These are phyloP conservation scores for Trichosanthes truncata DNA, from an alignment of 306 rosid species.

Conservation along the genomic window DNA sequence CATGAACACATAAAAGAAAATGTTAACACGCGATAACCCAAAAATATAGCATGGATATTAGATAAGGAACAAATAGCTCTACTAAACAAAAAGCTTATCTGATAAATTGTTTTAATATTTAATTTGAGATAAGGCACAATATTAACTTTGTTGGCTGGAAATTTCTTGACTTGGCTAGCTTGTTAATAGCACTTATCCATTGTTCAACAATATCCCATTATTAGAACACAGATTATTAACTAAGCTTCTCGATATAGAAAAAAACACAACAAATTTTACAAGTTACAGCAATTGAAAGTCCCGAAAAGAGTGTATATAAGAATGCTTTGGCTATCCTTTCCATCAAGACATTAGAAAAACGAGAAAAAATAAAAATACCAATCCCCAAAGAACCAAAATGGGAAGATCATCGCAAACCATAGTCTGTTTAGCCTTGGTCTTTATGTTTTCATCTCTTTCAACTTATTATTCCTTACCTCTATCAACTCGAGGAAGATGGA, in stretches of 20 bases:
- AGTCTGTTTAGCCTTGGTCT: not conserved
- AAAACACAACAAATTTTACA: not conserved
- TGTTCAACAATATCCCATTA: not conserved
- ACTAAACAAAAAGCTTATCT: too few species aligned
- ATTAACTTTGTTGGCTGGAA: not conserved
- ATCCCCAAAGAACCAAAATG: too few species aligned
- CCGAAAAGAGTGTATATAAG: not conserved
- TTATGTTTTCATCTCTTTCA: not conserved
- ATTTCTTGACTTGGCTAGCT: not conserved
- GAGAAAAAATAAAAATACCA: not conserved
- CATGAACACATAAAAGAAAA: too few species aligned
- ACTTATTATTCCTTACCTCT: constrained; percentile 17
- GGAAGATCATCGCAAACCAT: not conserved
- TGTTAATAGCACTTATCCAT: not conserved
- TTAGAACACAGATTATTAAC: not conserved
- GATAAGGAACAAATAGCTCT: too few species aligned
- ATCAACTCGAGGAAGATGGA: constrained; percentile 32
- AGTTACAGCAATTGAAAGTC: not conserved
- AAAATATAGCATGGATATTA: too few species aligned
- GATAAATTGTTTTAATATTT: too few species aligned
- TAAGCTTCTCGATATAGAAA: not conserved
- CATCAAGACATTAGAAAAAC: not conserved
- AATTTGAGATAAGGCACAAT: not conserved
- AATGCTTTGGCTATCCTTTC: not conserved
- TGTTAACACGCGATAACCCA: too few species aligned